Conservation (phyloP, 2,329 filamentous ascomycete genomes). For the Bisporella sp. region DNA sequence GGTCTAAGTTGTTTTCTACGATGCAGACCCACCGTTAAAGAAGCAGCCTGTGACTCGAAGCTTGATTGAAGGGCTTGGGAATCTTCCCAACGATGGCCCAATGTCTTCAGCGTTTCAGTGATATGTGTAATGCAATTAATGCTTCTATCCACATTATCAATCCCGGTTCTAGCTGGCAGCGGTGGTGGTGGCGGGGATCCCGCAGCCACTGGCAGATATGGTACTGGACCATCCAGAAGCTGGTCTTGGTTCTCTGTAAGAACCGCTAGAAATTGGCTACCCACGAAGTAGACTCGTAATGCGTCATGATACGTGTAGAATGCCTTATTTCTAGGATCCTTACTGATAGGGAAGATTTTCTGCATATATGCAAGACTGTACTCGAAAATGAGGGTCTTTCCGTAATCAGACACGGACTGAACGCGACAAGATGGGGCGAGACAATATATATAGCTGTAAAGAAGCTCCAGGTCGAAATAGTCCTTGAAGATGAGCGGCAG, state of each 20-base stretch:
- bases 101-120: constrained; percentile 45
- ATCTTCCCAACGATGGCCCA: constrained; percentile 53
- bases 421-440: constrained; percentile 73
- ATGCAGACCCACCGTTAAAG: constrained; percentile 32
- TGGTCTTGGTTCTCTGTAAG: constrained; percentile 50
- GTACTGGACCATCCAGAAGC: constrained; percentile 37
- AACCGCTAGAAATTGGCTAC: constrained; percentile 55
- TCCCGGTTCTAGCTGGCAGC: constrained; percentile 31
- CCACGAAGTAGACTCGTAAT: constrained; percentile 72
- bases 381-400: constrained; percentile 77
- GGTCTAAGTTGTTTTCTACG: constrained; percentile 30
- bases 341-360: constrained; percentile 62
- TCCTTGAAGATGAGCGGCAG: constrained; percentile 60
- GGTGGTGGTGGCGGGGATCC: constrained; percentile 46
- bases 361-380: constrained; percentile 77
- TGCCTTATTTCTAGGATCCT: constrained; percentile 49
- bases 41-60: constrained; percentile 37
- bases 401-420: constrained; percentile 67
- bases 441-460: constrained; percentile 88
- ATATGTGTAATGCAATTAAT: constrained; percentile 48
- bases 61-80: constrained; percentile 44
- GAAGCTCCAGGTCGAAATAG: constrained; percentile 79
- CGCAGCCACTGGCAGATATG: constrained; percentile 20
- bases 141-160: constrained; percentile 49
- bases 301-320: constrained; percentile 86